phyloP scores from a whole-genome alignment of 768 basidiomycete genomes.

The Kwoniella sp. region DNA sequence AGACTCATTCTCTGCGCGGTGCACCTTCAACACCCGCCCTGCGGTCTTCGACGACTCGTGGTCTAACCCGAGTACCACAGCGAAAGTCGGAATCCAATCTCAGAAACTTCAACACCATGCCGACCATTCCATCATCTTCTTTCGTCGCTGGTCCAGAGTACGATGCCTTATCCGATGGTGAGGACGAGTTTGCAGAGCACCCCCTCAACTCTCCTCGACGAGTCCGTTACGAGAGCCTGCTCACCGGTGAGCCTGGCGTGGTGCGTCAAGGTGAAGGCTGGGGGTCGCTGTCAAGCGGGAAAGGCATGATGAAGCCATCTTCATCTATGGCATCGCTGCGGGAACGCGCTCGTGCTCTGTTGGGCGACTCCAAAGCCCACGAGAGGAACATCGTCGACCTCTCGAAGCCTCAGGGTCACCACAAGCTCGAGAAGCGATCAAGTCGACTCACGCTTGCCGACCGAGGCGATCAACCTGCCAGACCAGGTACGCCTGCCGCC shows the following conservation, averaged over 20 bases:
- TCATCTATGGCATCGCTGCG: slow-evolving; percentile 43
- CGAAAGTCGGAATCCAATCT: slow-evolving; percentile 49
- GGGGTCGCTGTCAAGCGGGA: slow-evolving; percentile 23
- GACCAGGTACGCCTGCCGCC: slow-evolving; percentile 31
- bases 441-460: slow-evolving; percentile 19
- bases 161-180: slow-evolving; percentile 18
- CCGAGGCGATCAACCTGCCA: neutral
- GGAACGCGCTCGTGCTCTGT: slow-evolving; percentile 35
- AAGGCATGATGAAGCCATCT: slow-evolving; percentile 28
- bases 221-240: slow-evolving; percentile 37
- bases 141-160: slow-evolving; percentile 26
- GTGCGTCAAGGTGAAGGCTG: slow-evolving; percentile 46
- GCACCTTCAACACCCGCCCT: slow-evolving; percentile 48
- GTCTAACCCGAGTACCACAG: slow-evolving; percentile 12
- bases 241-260: slow-evolving; percentile 44
- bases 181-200: neutral
- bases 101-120: slow-evolving; percentile 43
- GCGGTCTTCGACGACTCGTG: slow-evolving; percentile 25
- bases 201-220: slow-evolving; percentile 19
- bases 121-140: slow-evolving; percentile 25
- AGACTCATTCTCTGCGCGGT: slow-evolving; percentile 33
- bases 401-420: neutral
- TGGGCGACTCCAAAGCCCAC: slow-evolving; percentile 14
- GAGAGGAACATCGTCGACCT: neutral
- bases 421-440: slow-evolving; percentile 24